Evolutionary conservation across 1,284 basidiomycete species (phyloP).

Genomic region (Vanrija sp.): DNA sequence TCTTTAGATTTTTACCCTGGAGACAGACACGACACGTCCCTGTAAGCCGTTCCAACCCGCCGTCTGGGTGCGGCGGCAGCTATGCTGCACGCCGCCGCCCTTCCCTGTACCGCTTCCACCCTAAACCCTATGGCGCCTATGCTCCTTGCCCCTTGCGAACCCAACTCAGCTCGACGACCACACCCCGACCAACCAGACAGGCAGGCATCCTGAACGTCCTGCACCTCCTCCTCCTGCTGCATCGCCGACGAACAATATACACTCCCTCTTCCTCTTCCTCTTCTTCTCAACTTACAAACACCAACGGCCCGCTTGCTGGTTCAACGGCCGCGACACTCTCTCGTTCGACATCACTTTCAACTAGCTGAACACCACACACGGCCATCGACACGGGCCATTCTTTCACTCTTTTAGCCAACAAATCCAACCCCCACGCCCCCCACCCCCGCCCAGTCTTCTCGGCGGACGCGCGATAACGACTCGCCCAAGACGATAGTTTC

Average conservation of each 20-base stretch:
- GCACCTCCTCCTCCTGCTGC: not conserved
- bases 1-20: no score
- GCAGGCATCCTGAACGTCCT: not conserved
- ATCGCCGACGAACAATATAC: not conserved
- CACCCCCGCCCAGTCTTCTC: not conserved
- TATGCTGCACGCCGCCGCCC: no score
- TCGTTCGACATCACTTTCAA: not conserved
- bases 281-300: not conserved
- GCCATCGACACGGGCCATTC: not conserved
- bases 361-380: not conserved
- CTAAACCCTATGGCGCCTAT: no score
- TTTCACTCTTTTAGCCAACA: not conserved
- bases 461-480: not conserved
- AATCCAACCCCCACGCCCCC: not conserved
- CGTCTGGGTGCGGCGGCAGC: no score
- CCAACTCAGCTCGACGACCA: no score
- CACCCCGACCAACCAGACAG: no score
- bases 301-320: conserved; percentile 10
- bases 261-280: not conserved
- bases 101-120: no score
- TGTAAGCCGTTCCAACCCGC: no score
- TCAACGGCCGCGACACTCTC: conserved; percentile 6
- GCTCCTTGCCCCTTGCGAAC: no score
- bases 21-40: no score
- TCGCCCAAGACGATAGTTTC: not conserved